Evolutionary conservation across 2,329 filamentous ascomycete species (phyloP), one percentile per base, ranked within the genome.

Genomic region (Fusarium sp.): DNA sequence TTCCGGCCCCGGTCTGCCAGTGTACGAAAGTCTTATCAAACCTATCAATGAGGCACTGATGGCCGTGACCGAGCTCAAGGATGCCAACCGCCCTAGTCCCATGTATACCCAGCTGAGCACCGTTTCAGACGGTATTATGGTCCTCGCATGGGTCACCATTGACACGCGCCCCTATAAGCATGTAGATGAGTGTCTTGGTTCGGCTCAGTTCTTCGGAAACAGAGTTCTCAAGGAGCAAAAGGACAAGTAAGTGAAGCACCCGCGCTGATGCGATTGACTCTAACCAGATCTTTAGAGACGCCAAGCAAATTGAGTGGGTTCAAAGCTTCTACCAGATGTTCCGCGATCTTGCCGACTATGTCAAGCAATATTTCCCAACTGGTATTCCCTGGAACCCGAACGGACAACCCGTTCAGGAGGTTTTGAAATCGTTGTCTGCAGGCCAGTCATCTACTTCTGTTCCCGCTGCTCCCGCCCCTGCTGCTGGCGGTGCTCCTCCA

Each of bases 161-260:
- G 92, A 96, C 52, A 86, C 83, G 67, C 94, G 93, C 76, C 96
- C 96, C 3, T 90, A 87, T 68, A 94, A 96, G 75, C 92, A 94
- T 74, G 91, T 98, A 46, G 90, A 90, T 46, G 94, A 97, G 71
- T 90, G 90, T 61, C 84, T 97, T 20, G 90, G 90, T 30, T 91
- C 93, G 50, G 93, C 94, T 40, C 91, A 98, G 78, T 97, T 97
- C 82, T 97, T 93, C 74, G 96, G 96, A 33, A 98, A 99, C 83
- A 89, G 94, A 72, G 92, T 99, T 37, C 83, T 98, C 71, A 97
- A 94, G 81, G 92, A 96, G 73, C 90, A 92, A 79, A 97, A 96
- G 81, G 94, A 88, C 52, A 88, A 86, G 83, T 83, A 73, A 35
- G 78, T 55, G 26, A 33, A 11, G 13, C 45, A 13, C 11, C 13